A percentile compares a stretch with the other conserved stretches of the same genome.
phyloP scores from a whole-genome alignment of 2,329 filamentous ascomycete genomes.

The Ramularia endophylla region DNA sequence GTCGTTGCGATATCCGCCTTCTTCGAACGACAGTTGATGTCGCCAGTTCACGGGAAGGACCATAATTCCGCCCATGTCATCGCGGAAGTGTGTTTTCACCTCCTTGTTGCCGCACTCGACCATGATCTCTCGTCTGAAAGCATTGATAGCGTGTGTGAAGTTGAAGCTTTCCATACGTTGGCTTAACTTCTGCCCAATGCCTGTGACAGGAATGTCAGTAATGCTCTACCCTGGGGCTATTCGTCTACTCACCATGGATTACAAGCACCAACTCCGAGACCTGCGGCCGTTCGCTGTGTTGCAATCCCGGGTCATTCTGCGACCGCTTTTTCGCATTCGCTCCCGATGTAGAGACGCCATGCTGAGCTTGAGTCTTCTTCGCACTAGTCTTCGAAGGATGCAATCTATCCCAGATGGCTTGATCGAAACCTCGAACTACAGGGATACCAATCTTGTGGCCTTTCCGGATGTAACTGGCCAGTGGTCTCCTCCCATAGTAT shows the following conservation, averaged over 20 bases:
- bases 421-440: conserved; percentile 85
- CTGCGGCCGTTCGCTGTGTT: conserved; percentile 57
- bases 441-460: conserved; percentile 76
- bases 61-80: conserved; percentile 85
- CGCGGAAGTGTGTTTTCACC: conserved; percentile 69
- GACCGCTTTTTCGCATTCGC: conserved; percentile 35
- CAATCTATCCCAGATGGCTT: conserved; percentile 66
- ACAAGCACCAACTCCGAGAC: conserved; percentile 87
- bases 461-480: conserved; percentile 74
- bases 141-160: conserved; percentile 93
- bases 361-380: conserved; percentile 37
- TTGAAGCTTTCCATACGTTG: conserved; percentile 94
- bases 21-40: conserved; percentile 79
- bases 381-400: conserved; percentile 50
- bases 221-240: too few species aligned
- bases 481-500: conserved; percentile 74
- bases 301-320: conserved; percentile 54
- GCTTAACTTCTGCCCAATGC: conserved; percentile 89
- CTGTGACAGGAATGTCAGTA: too few species aligned
- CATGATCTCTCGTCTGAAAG: conserved; percentile 79
- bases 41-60: conserved; percentile 94
- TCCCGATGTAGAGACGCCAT: conserved; percentile 41
- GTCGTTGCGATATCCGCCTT: conserved; percentile 54
- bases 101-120: conserved; percentile 68
- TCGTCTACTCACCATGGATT: conserved; percentile 59